Evolutionary conservation across 495 filamentous ascomycete genomes (phyloP).

Genomic region (Penicillium diatomitis): DNA sequence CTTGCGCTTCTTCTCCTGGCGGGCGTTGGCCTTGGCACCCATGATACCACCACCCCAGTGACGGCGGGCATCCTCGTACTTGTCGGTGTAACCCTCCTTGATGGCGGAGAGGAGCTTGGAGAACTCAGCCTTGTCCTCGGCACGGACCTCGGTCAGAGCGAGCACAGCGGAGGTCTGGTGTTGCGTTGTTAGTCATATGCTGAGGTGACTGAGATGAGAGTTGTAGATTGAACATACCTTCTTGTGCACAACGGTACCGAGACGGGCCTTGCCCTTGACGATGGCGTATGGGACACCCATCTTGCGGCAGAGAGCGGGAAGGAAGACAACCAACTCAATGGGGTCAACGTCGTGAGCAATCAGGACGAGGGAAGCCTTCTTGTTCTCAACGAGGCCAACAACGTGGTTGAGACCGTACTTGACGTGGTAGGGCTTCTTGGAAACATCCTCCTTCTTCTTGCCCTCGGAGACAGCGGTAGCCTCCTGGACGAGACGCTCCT

Average conservation of each 20-base stretch:
- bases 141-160: slow-evolving; percentile 89
- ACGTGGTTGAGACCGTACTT: slow-evolving; percentile 99
- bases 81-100: slow-evolving; percentile 97
- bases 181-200: not conserved
- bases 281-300: slow-evolving; percentile 99
- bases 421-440: slow-evolving; percentile 98
- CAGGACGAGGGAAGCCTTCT: slow-evolving; percentile 96
- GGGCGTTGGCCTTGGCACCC: slow-evolving; percentile 91
- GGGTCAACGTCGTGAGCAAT: slow-evolving; percentile 99
- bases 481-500: slow-evolving; percentile 97
- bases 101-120: slow-evolving; percentile 90
- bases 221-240: slow-evolving; percentile 36
- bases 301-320: slow-evolving; percentile 98
- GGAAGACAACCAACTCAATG: slow-evolving; percentile 98
- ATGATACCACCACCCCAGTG: slow-evolving; percentile 99
- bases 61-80: slow-evolving; percentile 84
- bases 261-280: slow-evolving; percentile 98
- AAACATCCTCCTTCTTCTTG: slow-evolving; percentile 99
- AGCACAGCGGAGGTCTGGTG: slow-evolving; percentile 81
- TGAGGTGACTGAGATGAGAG: no score
- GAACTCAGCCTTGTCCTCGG: slow-evolving; percentile 95
- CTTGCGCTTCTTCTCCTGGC: slow-evolving; percentile 94
- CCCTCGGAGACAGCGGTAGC: slow-evolving; percentile 93
- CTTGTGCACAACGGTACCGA: slow-evolving; percentile 99
- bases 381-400: slow-evolving; percentile 98